A percentile compares a stretch with the other conserved stretches of the same genome.
Evolutionary conservation across 1,284 basidiomycete genomes (phyloP).

Genomic region (Ceratobasidium theobromae): DNA sequence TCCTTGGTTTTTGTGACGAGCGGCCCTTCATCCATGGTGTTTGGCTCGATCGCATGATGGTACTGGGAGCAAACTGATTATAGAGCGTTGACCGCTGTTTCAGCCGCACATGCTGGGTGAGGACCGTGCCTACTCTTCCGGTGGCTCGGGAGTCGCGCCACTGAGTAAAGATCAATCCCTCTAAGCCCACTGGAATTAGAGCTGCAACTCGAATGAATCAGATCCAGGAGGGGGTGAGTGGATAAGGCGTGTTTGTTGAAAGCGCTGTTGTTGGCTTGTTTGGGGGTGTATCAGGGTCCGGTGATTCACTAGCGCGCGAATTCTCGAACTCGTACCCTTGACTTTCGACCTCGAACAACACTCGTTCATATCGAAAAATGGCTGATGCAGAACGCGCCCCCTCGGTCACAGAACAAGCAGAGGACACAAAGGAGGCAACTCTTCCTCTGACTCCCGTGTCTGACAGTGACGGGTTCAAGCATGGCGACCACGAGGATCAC

Average conservation of each 20-base stretch:
- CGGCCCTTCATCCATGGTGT: neutral
- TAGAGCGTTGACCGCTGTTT: neutral
- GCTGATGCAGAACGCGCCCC: conserved; percentile 22
- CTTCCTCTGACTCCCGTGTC: conserved; percentile 31
- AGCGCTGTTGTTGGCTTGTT: neutral
- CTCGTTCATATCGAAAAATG: conserved; percentile 7
- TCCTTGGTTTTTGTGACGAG: conserved; percentile 6
- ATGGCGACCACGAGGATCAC: conserved; percentile 33
- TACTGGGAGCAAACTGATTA: too few species aligned
- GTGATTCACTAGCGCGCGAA: conserved; percentile 15
- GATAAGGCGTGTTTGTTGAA: neutral
- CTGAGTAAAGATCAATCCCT: too few species aligned
- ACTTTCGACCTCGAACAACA: conserved; percentile 19
- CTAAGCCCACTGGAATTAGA: too few species aligned
- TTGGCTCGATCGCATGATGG: too few species aligned
- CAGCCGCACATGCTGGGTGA: too few species aligned
- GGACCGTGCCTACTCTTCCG: too few species aligned
- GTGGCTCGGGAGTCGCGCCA: too few species aligned
- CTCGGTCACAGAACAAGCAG: conserved; percentile 8
- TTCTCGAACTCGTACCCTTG: conserved; percentile 12
- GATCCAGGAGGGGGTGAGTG: too few species aligned
- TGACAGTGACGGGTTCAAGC: conserved; percentile 31
- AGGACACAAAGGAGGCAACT: conserved; percentile 24
- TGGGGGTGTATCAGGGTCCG: conserved; percentile 14
- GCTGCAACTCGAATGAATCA: neutral